Percentiles rank a stretch among this genome's conserved stretches.
Conservation (phyloP, 805 yeast genomes). For the Myxozyma udenii region DNA sequence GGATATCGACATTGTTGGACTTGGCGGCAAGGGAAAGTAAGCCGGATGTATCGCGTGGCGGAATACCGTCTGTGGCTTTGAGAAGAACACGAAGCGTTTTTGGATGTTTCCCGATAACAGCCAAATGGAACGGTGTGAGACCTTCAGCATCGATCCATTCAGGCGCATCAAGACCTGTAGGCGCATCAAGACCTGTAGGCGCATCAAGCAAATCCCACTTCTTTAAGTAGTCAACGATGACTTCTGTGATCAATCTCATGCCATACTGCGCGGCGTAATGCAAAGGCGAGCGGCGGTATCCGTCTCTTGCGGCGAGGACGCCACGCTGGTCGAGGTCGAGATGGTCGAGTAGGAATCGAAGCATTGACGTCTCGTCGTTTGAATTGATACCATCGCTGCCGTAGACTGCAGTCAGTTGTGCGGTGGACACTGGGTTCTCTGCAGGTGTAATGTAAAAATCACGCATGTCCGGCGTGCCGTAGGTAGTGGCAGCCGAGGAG, state of each 20-base stretch:
- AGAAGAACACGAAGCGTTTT: slow-evolving; percentile 63
- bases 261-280: slow-evolving; percentile 92
- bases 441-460: slow-evolving; percentile 43
- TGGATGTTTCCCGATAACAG: slow-evolving; percentile 81
- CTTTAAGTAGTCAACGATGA: slow-evolving; percentile 54
- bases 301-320: slow-evolving; percentile 64
- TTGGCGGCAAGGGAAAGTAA: slow-evolving; percentile 66
- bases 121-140: slow-evolving; percentile 76
- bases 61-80: slow-evolving; percentile 39
- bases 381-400: slow-evolving; percentile 64
- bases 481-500: background rate
- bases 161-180: slow-evolving; percentile 30
- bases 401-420: slow-evolving; percentile 51
- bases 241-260: slow-evolving; percentile 56
- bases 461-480: slow-evolving; percentile 2
- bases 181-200: slow-evolving; percentile 2
- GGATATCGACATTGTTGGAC: slow-evolving; percentile 56
- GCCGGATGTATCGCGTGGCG: slow-evolving; percentile 58
- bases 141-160: slow-evolving; percentile 61
- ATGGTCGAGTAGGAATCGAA: slow-evolving; percentile 55
- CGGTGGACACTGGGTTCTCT: slow-evolving; percentile 51
- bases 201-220: slow-evolving; percentile 48
- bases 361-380: slow-evolving; percentile 56
- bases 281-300: slow-evolving; percentile 75
- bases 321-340: slow-evolving; percentile 54